These are phyloP conservation scores for Dryas octopetala DNA, from an alignment of 306 rosid genomes.

Conservation along the genomic window DNA sequence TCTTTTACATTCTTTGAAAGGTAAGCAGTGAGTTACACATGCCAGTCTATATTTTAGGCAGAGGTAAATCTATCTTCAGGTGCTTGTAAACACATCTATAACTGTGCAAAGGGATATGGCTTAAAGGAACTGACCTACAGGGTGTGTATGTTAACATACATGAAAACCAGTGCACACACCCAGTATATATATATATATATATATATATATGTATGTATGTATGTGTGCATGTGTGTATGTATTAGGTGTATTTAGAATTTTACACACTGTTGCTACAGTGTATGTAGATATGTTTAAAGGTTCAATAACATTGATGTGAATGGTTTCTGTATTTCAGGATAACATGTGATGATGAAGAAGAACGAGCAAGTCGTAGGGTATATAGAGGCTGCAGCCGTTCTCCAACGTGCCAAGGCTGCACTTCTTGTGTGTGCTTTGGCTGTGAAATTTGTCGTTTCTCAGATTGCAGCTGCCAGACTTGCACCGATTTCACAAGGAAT, in stretches of 20 bases:
- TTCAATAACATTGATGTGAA: background rate
- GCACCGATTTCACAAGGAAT: conserved; percentile 85
- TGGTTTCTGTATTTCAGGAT: conserved; percentile 42
- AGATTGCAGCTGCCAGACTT: conserved; percentile 96
- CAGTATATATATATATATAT: too few relatives aligned
- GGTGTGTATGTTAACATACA: background rate
- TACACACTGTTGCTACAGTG: background rate
- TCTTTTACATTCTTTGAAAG: too few relatives aligned
- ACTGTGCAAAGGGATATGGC: too few relatives aligned
- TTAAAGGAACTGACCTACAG: too few relatives aligned
- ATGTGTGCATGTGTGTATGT: background rate
- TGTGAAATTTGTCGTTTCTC: conserved; percentile 88
- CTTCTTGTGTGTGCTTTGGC: conserved; percentile 94
- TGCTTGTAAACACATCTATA: too few relatives aligned
- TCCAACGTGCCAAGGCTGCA: conserved; percentile 92
- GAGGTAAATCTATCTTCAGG: too few relatives aligned
- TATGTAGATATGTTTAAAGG: background rate
- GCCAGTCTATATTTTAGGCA: too few relatives aligned
- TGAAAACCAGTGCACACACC: background rate
- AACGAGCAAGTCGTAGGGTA: conserved; percentile 82
- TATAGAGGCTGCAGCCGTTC: conserved; percentile 82
- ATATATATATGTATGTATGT: too few relatives aligned
- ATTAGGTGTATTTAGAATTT: background rate
- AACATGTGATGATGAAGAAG: conserved; percentile 86
- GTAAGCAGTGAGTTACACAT: too few relatives aligned